Conservation (phyloP, 345 rosid species). For the Sapria himalayana region DNA sequence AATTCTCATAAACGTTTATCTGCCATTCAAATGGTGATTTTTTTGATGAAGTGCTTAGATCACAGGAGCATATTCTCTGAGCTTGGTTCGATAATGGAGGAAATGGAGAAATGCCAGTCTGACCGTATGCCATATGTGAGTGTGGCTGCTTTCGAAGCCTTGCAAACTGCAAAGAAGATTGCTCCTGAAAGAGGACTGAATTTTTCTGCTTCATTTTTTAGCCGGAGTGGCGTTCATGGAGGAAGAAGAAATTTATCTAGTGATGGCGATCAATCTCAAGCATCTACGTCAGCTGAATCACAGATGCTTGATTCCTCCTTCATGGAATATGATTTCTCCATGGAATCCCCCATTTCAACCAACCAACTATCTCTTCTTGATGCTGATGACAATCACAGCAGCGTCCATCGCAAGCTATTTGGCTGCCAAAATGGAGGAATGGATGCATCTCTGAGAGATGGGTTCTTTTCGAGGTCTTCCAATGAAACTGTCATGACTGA, state of each 20-base stretch:
- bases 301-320: slow-evolving; percentile 45
- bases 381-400: slow-evolving; percentile 28
- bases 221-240: slow-evolving; percentile 16
- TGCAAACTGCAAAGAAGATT: slow-evolving; percentile 56
- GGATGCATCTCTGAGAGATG: slow-evolving; percentile 59
- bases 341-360: slow-evolving; percentile 39
- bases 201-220: slow-evolving; percentile 45
- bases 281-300: slow-evolving; percentile 61
- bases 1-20: slow-evolving; percentile 74
- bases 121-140: slow-evolving; percentile 79
- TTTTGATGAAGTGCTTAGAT: slow-evolving; percentile 69
- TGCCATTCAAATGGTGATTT: slow-evolving; percentile 79
- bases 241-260: slow-evolving; percentile 12
- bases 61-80: slow-evolving; percentile 54
- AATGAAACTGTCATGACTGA: slow-evolving; percentile 16
- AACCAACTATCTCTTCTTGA: slow-evolving; percentile 16
- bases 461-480: slow-evolving; percentile 35
- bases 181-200: slow-evolving; percentile 28
- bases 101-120: slow-evolving; percentile 69
- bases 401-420: slow-evolving; percentile 50
- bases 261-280: slow-evolving; percentile 20
- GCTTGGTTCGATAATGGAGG: slow-evolving; percentile 42
- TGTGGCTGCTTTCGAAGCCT: slow-evolving; percentile 85
- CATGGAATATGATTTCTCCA: slow-evolving; percentile 28
- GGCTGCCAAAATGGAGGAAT: slow-evolving; percentile 31